These are phyloP conservation scores for Hapsidospora chrysogenum DNA, from an alignment of 495 filamentous ascomycete genomes.

Conservation along the genomic window DNA sequence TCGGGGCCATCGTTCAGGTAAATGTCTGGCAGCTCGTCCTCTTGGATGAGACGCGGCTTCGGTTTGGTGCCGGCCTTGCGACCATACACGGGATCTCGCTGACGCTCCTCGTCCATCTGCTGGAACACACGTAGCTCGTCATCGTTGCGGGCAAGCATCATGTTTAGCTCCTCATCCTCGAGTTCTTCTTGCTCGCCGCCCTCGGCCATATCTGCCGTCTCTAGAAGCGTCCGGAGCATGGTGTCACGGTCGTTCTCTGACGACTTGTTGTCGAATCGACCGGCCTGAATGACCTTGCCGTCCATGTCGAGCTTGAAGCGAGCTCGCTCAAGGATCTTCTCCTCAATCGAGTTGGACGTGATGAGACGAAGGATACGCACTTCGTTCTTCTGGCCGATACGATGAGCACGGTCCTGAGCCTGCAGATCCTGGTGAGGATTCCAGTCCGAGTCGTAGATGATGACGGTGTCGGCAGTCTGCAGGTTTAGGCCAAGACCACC, in stretches of 20 bases:
- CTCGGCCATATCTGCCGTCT: constrained; percentile 79
- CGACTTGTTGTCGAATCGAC: constrained; percentile 98
- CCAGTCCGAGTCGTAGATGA: constrained; percentile 99
- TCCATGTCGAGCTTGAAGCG: constrained; percentile 98
- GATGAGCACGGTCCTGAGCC: constrained; percentile 97
- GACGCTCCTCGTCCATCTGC: constrained; percentile 61
- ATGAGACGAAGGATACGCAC: constrained; percentile 91
- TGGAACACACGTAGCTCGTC: constrained; percentile 55
- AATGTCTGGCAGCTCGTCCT: constrained; percentile 82
- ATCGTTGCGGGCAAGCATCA: constrained; percentile 67
- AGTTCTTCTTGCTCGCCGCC: constrained; percentile 74
- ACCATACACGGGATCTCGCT: constrained; percentile 49
- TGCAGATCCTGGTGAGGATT: constrained; percentile 99
- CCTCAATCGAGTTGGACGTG: constrained; percentile 91
- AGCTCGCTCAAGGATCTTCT: constrained; percentile 94
- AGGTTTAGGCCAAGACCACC: constrained; percentile 94
- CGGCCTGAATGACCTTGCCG: constrained; percentile 96
- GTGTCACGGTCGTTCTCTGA: constrained; percentile 97
- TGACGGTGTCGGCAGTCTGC: constrained; percentile 95
- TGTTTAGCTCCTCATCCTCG: constrained; percentile 93
- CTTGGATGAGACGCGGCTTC: constrained; percentile 65
- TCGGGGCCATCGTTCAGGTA: constrained; percentile 78
- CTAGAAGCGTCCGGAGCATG: constrained; percentile 77
- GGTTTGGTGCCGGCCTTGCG: constrained; percentile 39
- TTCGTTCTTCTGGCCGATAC: constrained; percentile 99